Base-by-base conservation (phyloP, 208 protist species). In the Leishmania guyanensis region DNA sequence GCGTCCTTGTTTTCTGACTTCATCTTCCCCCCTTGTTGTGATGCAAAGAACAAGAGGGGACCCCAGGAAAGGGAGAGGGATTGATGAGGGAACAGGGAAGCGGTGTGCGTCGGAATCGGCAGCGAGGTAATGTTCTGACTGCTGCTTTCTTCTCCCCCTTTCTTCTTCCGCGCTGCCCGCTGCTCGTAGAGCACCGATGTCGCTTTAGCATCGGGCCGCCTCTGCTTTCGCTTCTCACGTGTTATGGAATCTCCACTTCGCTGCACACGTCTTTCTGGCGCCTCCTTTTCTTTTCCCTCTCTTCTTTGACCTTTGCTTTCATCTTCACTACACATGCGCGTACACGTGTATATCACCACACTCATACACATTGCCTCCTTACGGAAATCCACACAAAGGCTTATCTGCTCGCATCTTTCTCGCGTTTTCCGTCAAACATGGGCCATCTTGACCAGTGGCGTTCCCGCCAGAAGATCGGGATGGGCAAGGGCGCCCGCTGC, bases 371-470 rank as follows among this genome's bases (percentile, higher is more conserved):
- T 9, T 50, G 68, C 29, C 14, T 9, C 36, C 26, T 54, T 22
- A 5, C 51, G 14, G 5, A 54, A 29, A 22, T 14, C 68, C 16
- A 73, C 39, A 54, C 33, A 46, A 50, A 78, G 46, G 6, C 39
- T 64, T 68, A 20, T 62, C 54, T 16, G 56, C 16, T 48, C 71
- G 46, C 36, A 36, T 50, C 33, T 65, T 65, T 50, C 74, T 8
- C 36, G 10, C 74, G 22, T 51, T 50, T 64, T 72, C 51, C 17
- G 36, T 5, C 62, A 62, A 90, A 62, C 86, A 98, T 98, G 95
- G 95, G 94, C 65, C 94, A 98, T 88, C 90, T 96, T 78, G 91
- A 98, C 80, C 94, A 98, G 87, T 98, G 96, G 96, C 91, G 94
- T 73, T 96, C 94, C 78, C 94, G 92, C 79, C 96, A 97, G 86